phyloP scores from a whole-genome alignment of 1,284 basidiomycete species.

The Cryptococcus sp. region DNA sequence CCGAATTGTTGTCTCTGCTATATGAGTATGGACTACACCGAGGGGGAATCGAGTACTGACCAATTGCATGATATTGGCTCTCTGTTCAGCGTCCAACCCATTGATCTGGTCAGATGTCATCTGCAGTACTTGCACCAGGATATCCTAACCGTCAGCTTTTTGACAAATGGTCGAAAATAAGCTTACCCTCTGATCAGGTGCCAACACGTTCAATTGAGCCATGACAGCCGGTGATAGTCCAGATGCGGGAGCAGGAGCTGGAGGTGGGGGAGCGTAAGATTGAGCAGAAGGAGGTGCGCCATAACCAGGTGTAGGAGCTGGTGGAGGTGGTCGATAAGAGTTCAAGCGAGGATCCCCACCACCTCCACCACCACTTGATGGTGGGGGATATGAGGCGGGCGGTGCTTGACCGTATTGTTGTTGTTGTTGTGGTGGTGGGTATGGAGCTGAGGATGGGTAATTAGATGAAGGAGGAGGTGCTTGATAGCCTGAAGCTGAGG shows the following conservation, averaged over 20 bases:
- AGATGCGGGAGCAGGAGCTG: slow-evolving; percentile 38
- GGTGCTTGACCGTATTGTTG: slow-evolving; percentile 30
- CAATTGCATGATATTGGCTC: slow-evolving; percentile 77
- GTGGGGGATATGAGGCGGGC: slow-evolving; percentile 21
- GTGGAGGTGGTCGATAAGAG: slow-evolving; percentile 29
- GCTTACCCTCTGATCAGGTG: slow-evolving; percentile 47
- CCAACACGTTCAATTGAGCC: slow-evolving; percentile 37
- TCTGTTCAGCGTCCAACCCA: slow-evolving; percentile 73
- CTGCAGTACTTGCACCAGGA: slow-evolving; percentile 79
- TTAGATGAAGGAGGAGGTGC: slow-evolving; percentile 13
- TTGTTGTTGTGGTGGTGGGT: slow-evolving; percentile 23
- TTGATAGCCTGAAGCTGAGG: slow-evolving; percentile 5
- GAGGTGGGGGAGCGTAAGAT: slow-evolving; percentile 12
- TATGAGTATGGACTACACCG: background rate
- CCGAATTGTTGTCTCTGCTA: background rate
- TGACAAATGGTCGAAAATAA: background rate
- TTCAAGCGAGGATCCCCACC: slow-evolving; percentile 5
- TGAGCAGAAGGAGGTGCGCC: slow-evolving; percentile 18
- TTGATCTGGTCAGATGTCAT: slow-evolving; percentile 85
- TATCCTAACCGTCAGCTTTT: slow-evolving; percentile 53
- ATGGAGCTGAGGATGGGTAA: slow-evolving; percentile 14
- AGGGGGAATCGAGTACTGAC: slow-evolving; percentile 51
- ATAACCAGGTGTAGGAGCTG: slow-evolving; percentile 18
- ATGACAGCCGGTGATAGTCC: slow-evolving; percentile 5
- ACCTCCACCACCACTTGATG: slow-evolving; percentile 27